Evolutionary conservation across 495 filamentous ascomycete species (phyloP).

Genomic region (Sporormia fimetaria): DNA sequence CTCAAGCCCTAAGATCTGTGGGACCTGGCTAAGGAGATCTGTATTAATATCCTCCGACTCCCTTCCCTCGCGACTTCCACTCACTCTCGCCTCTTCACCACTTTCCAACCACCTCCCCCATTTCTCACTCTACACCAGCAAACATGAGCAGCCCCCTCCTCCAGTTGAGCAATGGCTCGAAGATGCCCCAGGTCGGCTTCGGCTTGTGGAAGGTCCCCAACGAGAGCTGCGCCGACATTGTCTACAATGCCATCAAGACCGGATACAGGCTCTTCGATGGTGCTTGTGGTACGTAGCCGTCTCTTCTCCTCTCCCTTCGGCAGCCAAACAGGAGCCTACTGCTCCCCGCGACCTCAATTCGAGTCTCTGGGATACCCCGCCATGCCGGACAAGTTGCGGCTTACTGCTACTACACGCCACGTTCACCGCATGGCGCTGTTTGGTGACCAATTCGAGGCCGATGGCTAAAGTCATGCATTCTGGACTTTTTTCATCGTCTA

Average conservation of each 20-base stretch:
- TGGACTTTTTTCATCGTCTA: too few relatives aligned
- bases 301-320: conserved; percentile 29
- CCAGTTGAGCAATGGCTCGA: conserved; percentile 23
- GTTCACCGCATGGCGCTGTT: too few relatives aligned
- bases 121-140: not conserved
- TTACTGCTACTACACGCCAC: too few relatives aligned
- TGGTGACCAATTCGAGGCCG: too few relatives aligned
- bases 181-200: conserved; percentile 30
- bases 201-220: conserved; percentile 28
- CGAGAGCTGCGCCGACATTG: conserved; percentile 18
- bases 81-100: not conserved
- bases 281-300: conserved; percentile 29
- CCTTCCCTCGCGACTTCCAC: not conserved
- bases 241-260: conserved; percentile 27
- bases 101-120: not conserved
- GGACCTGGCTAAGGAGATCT: conserved; percentile 4
- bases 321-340: conserved; percentile 31
- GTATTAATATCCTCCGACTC: conserved; percentile 8
- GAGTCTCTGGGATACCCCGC: too few relatives aligned
- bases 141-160: conserved; percentile 11
- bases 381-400: too few relatives aligned
- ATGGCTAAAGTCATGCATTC: too few relatives aligned
- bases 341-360: not conserved
- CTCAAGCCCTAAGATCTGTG: conserved; percentile 6
- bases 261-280: conserved; percentile 26